Evolutionary conservation across 2,329 filamentous ascomycete genomes (phyloP), one percentile per base, ranked within the genome.

Genomic region (Myotisia sp.): DNA sequence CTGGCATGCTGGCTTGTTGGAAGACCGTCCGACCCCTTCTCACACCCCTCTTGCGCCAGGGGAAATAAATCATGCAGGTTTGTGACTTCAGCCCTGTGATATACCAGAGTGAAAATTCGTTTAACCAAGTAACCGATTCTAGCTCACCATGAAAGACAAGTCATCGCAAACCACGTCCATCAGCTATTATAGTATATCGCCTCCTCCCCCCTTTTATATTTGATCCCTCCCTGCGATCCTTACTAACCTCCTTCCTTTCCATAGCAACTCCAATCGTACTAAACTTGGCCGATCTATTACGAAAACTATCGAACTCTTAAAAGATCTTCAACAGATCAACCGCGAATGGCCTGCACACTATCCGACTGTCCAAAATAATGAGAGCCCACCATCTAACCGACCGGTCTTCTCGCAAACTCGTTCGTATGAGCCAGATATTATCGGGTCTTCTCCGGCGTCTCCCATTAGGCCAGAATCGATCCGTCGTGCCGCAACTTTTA

Each of bases 331-430:
- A 56, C 71, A 86, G 42, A 90, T 83, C 70, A 98, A 98, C 51
- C 64, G 78, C 9, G 72, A 76, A 50, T 95, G 90, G 90, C 90
- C 90, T 1, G 87, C 86, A 20, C 82, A 92, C 53, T 98, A 98
- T 54, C 90, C 90, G 34, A 83, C 86, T 2, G 52, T 54, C 5
- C 52, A 53, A 34, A 49, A 35, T 35, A 41, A 36, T n/a, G 43
- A 50, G 21, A 35, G 40, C 14, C 48, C 48, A 6, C 45, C 49
- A 12, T 41, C 47, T 42, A 35, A 33, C 23, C 13, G 27, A 5
- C 26, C 26, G 8, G 37, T 44, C 4, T 36, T 61, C 20, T 48
- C 53, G 1, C 53, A 56, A 9, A 52, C 52, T 3, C 52, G 56
- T 27, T 58, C 59, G 26, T 51, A 54, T 30, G 42, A 45, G 6